Evolutionary conservation across 768 basidiomycete genomes (phyloP).

Genomic region (Gelatoporia subvermispora): DNA sequence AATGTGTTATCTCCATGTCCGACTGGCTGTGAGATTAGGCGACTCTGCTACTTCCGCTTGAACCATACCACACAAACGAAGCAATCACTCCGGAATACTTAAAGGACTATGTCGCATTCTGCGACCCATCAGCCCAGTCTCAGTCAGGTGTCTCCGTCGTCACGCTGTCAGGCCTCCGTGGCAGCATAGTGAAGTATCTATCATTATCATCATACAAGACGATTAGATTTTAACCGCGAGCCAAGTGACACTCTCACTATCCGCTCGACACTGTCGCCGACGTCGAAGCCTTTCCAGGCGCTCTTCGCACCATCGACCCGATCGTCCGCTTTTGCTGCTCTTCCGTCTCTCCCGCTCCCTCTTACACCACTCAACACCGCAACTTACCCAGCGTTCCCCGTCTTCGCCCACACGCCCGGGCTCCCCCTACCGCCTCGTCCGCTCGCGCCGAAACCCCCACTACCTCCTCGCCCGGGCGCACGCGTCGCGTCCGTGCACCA

Average conservation of each 20-base stretch:
- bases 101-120: constrained; percentile 76
- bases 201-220: background rate
- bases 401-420: constrained; percentile 15
- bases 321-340: constrained; percentile 32
- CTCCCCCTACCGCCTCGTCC: constrained; percentile 28
- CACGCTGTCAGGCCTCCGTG: constrained; percentile 82
- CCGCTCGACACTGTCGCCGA: constrained; percentile 37
- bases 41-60: constrained; percentile 73
- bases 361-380: constrained; percentile 23
- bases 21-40: constrained; percentile 42
- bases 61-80: constrained; percentile 46
- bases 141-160: constrained; percentile 45
- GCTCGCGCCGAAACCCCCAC: constrained; percentile 45
- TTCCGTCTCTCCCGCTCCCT: constrained; percentile 51
- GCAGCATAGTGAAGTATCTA: constrained; percentile 56
- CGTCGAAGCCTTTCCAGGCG: constrained; percentile 38
- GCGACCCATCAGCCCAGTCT: constrained; percentile 43
- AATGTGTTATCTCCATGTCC: constrained; percentile 1
- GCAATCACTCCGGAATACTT: constrained; percentile 70
- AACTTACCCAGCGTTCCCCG: constrained; percentile 5
- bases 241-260: constrained; percentile 30
- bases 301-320: constrained; percentile 33
- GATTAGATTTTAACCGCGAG: background rate
- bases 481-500: constrained; percentile 3
- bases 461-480: constrained; percentile 31